phyloP scores from a whole-genome alignment of 1,284 basidiomycete genomes.

The Puccinia hordei region DNA sequence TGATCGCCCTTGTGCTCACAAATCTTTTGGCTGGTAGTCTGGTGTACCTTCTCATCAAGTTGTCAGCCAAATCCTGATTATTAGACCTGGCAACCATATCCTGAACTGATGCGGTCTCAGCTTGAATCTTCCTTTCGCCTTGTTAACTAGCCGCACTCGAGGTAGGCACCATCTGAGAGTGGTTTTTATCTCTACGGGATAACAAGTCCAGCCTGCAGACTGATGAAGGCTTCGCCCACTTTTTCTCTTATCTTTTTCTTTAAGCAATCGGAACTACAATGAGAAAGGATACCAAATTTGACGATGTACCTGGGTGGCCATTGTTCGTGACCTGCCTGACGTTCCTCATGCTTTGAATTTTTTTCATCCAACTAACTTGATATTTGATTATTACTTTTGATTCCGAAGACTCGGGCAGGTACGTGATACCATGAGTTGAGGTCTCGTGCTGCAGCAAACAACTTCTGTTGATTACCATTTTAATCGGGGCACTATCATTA shows the following conservation, averaged over 20 bases:
- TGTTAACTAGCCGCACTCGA: background rate
- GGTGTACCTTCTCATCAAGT: too few species aligned
- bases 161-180: background rate
- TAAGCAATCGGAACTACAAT: slow-evolving; percentile 29
- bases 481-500: background rate
- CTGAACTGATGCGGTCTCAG: too few species aligned
- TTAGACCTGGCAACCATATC: too few species aligned
- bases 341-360: background rate
- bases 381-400: background rate
- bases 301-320: slow-evolving; percentile 32
- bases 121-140: too few species aligned
- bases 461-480: background rate
- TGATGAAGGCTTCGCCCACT: background rate
- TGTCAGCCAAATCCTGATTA: too few species aligned
- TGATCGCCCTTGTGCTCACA: too few species aligned
- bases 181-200: background rate
- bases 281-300: slow-evolving; percentile 27
- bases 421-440: background rate
- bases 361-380: background rate
- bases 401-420: background rate
- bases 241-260: background rate
- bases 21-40: too few species aligned
- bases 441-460: background rate
- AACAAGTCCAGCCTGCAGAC: background rate
- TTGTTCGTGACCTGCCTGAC: slow-evolving; percentile 19